phyloP scores from a whole-genome alignment of 1,284 basidiomycete genomes.

The Tilletia walkeri region DNA sequence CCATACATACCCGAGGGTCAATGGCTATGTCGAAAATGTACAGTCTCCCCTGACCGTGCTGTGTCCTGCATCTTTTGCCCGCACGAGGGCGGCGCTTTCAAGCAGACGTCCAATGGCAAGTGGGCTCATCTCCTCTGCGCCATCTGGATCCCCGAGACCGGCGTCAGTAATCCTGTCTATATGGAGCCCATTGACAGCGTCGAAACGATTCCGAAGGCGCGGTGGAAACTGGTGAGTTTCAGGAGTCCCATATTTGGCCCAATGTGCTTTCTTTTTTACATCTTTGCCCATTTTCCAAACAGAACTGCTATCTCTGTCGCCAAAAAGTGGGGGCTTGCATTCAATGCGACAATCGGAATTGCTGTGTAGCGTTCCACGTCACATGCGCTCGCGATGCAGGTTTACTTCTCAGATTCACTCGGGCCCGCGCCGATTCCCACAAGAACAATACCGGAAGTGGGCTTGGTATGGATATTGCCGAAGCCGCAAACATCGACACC shows the following conservation, averaged over 20 bases:
- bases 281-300: not conserved
- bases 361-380: slow-evolving; percentile 90
- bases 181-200: slow-evolving; percentile 97
- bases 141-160: slow-evolving; percentile 95
- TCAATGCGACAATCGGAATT: slow-evolving; percentile 87
- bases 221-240: slow-evolving; percentile 79
- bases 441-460: slow-evolving; percentile 27
- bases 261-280: not conserved
- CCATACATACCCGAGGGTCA: slow-evolving; percentile 99
- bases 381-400: slow-evolving; percentile 74
- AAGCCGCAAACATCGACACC: not conserved
- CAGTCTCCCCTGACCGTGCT: slow-evolving; percentile 91
- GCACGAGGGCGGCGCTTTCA: slow-evolving; percentile 95
- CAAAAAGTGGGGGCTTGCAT: slow-evolving; percentile 85
- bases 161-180: slow-evolving; percentile 89
- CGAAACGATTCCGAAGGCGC: slow-evolving; percentile 80
- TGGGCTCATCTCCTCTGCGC: slow-evolving; percentile 97
- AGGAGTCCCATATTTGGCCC: not conserved
- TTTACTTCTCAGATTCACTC: slow-evolving; percentile 39
- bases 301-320: slow-evolving; percentile 76
- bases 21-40: slow-evolving; percentile 98
- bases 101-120: slow-evolving; percentile 86
- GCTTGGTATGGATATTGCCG: slow-evolving; percentile 26
- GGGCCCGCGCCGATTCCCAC: slow-evolving; percentile 36
- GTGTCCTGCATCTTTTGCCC: slow-evolving; percentile 93